Evolutionary conservation across 2,329 filamentous ascomycete species (phyloP).

Genomic region (Dendrostoma leiphaemia): DNA sequence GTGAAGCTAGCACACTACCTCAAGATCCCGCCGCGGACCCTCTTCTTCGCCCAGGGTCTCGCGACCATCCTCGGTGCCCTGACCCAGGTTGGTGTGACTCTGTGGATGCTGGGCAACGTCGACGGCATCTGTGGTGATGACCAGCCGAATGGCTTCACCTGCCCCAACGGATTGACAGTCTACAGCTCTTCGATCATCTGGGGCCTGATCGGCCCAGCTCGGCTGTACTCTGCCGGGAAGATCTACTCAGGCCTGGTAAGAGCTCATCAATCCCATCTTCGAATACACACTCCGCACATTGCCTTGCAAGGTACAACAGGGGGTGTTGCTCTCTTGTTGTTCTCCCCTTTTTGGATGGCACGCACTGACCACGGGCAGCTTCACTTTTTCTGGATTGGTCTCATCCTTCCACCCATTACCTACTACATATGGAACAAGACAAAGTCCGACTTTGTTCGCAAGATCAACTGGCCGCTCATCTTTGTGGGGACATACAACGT

Average conservation of each 20-base stretch:
- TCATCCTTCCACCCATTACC: slow-evolving; percentile 39
- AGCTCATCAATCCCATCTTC: not conserved
- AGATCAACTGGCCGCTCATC: slow-evolving; percentile 35
- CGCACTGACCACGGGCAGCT: slow-evolving; percentile 24
- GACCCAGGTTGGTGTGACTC: slow-evolving; percentile 36
- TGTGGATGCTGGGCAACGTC: slow-evolving; percentile 36
- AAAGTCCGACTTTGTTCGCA: slow-evolving; percentile 29
- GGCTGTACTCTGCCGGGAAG: slow-evolving; percentile 43
- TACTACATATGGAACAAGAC: slow-evolving; percentile 39
- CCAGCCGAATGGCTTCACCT: slow-evolving; percentile 45
- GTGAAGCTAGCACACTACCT: slow-evolving; percentile 51
- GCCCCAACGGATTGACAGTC: slow-evolving; percentile 46
- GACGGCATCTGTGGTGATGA: slow-evolving; percentile 37
- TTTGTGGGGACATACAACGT: slow-evolving; percentile 37
- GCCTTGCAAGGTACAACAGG: no score
- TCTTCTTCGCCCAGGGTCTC: slow-evolving; percentile 46
- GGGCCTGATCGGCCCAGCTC: slow-evolving; percentile 49
- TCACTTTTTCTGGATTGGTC: slow-evolving; percentile 51
- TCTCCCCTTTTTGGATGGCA: no score
- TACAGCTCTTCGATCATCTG: slow-evolving; percentile 48
- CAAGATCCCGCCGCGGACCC: slow-evolving; percentile 45
- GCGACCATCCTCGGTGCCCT: slow-evolving; percentile 46
- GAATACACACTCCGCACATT: no score
- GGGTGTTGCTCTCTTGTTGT: not conserved
- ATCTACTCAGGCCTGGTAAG: slow-evolving; percentile 41